These are phyloP conservation scores for Teratosphaeriaceae sp. DNA, from an alignment of 2,329 filamentous ascomycete species.

Conservation along the genomic window DNA sequence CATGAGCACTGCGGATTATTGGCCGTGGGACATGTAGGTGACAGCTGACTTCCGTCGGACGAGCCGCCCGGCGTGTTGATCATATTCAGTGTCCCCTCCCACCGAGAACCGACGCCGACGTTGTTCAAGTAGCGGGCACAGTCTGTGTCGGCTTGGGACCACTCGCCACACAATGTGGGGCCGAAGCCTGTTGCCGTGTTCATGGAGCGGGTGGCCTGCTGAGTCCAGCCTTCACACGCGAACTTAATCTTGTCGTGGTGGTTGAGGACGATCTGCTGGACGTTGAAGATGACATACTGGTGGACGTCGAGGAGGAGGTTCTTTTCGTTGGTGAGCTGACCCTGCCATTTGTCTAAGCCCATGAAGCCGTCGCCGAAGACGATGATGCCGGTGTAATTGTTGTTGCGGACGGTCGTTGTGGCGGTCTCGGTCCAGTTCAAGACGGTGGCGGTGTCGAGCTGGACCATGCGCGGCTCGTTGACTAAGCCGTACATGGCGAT, in stretches of 20 bases:
- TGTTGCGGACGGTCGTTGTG: conserved; percentile 64
- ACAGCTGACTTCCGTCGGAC: conserved; percentile 53
- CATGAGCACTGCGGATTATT: conserved; percentile 64
- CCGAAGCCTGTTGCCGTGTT: conserved; percentile 75
- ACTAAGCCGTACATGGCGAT: conserved; percentile 88
- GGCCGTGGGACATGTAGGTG: conserved; percentile 65
- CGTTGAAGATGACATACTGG: conserved; percentile 98
- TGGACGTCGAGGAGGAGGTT: conserved; percentile 89
- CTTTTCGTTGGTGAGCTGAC: conserved; percentile 63
- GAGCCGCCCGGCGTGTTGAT: conserved; percentile 43
- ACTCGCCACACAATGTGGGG: conserved; percentile 91
- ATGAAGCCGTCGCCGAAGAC: conserved; percentile 95
- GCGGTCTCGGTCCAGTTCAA: conserved; percentile 73
- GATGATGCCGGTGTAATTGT: conserved; percentile 65
- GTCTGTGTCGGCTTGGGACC: conserved; percentile 96
- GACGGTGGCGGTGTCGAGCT: conserved; percentile 59
- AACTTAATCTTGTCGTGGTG: conserved; percentile 81
- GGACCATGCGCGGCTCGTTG: conserved; percentile 84
- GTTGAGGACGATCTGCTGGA: conserved; percentile 70
- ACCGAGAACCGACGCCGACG: conserved; percentile 79
- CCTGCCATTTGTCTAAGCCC: conserved; percentile 85
- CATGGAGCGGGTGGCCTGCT: conserved; percentile 67
- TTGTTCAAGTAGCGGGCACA: conserved; percentile 84
- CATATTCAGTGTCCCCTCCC: conserved; percentile 78
- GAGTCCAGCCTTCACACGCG: conserved; percentile 79